Percentiles rank a stretch among this genome's conserved stretches.
Evolutionary conservation across 768 basidiomycete genomes (phyloP).

Genomic region (Chalciporus pseudorubinellus): DNA sequence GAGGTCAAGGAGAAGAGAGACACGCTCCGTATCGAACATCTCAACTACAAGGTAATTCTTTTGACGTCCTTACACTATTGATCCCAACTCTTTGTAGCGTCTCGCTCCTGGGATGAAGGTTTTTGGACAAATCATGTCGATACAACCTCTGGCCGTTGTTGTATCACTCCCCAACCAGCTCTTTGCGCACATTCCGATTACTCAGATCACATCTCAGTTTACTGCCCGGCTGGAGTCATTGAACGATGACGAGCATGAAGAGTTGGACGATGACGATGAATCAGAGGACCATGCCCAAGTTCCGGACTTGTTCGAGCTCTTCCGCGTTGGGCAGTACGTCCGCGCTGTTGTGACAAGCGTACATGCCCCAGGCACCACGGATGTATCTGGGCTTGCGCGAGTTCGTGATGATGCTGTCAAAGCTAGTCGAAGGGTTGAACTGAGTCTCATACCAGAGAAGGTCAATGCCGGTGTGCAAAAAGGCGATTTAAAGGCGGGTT

Average conservation of each 20-base stretch:
- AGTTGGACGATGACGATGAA: slow-evolving; percentile 46
- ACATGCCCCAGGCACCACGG: slow-evolving; percentile 64
- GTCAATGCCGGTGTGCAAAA: slow-evolving; percentile 82
- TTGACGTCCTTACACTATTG: not conserved
- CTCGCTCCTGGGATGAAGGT: slow-evolving; percentile 82
- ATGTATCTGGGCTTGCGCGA: slow-evolving; percentile 54
- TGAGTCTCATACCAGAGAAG: slow-evolving; percentile 78
- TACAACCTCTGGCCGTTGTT: slow-evolving; percentile 86
- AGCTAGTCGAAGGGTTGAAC: slow-evolving; percentile 76
- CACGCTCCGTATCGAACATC: slow-evolving; percentile 76
- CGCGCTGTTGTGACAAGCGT: slow-evolving; percentile 71
- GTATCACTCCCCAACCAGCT: slow-evolving; percentile 96
- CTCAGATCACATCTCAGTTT: slow-evolving; percentile 79
- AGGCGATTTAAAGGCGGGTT: slow-evolving; percentile 70
- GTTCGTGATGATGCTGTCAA: slow-evolving; percentile 65
- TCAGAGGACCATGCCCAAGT: slow-evolving; percentile 33
- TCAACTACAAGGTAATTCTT: slow-evolving; percentile 82
- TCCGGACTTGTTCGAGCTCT: slow-evolving; percentile 76
- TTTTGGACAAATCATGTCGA: slow-evolving; percentile 79
- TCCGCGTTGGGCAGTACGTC: slow-evolving; percentile 82
- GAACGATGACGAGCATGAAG: slow-evolving; percentile 47
- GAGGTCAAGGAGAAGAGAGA: slow-evolving; percentile 36
- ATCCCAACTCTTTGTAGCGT: slow-evolving; percentile 47
- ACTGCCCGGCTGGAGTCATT: slow-evolving; percentile 68
- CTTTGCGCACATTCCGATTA: slow-evolving; percentile 90